Conservation (phyloP, 108 stramenopile genomes). For the Cyclotella atomus region DNA sequence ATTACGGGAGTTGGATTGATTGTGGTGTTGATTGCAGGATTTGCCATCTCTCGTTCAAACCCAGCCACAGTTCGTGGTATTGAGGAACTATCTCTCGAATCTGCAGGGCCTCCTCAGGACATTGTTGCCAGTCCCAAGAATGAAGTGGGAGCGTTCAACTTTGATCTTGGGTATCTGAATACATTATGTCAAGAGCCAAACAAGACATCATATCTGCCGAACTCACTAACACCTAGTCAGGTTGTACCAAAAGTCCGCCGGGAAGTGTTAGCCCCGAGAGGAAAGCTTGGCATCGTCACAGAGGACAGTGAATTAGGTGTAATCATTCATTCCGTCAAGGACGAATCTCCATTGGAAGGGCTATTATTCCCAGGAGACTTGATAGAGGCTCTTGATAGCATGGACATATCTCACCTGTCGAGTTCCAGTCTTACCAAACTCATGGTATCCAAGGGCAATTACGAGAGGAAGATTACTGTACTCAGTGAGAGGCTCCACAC, state of each 20-base stretch:
- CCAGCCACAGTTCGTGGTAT: background rate
- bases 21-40: background rate
- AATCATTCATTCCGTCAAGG: slow-evolving; percentile 73
- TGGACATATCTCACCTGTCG: slow-evolving; percentile 47
- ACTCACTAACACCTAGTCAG: background rate
- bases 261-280: slow-evolving; percentile 74
- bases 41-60: background rate
- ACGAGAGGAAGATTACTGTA: slow-evolving; percentile 72
- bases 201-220: background rate
- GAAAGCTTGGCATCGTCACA: slow-evolving; percentile 74
- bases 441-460: slow-evolving; percentile 53
- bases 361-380: slow-evolving; percentile 73
- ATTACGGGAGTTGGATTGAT: slow-evolving; percentile 2
- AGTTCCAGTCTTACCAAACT: background rate
- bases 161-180: background rate
- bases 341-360: slow-evolving; percentile 67
- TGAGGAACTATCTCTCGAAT: background rate
- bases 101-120: too few relatives aligned
- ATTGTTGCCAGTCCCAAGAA: background rate
- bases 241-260: slow-evolving; percentile 46
- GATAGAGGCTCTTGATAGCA: slow-evolving; percentile 73
- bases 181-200: background rate
- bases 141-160: background rate
- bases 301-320: slow-evolving; percentile 76
- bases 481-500: slow-evolving; percentile 15